Evolutionary conservation across 78 protist species (phyloP), one percentile per base, ranked within the genome.

Genomic region (Anaeramoeba flamelloides): DNA sequence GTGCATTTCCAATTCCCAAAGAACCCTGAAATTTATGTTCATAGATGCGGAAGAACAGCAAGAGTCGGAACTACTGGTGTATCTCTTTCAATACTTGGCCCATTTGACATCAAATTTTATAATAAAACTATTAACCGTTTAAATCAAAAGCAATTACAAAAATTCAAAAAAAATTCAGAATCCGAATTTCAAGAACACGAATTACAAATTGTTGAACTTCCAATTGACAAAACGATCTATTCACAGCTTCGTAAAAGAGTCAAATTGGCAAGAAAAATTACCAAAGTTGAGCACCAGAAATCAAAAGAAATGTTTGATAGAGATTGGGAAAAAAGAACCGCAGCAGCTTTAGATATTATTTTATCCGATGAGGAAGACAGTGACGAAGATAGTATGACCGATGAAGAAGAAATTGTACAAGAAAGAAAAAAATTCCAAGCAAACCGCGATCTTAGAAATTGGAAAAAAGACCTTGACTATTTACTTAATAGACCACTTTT

Each of bases 11-110:
- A 53, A 53, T 26, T 53, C 17, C 69, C 69, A 53, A 26, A 8
- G 17, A 53, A 53, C 17, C 69, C 8, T 53, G 34, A 53, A 17
- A 53, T 17, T 53, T 53, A 53, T 53, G 17, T 53, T 53, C 69
- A 53, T 53, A 53, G 69, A 53, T 53, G 69, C 69, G 69, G 69
- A 53, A 53, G 69, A 53, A 53, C 69, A 26, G 69, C 69, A 53
- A 53, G 69, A 53, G 69, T 17, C 8, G 8, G 8, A 26, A 17
- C 8, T 8, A 53, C 8, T 26, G 69, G 69, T 26, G 17, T 53
- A 26, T 8, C 17, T 8, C 8, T 53, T 53, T 26, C 8, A 8
- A 26, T 53, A 26, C 8, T 53, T 53, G 69, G 69, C 8, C 69
- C 69, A 17, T 26, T 26, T 26, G 69, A 53, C 69, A 8, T 26